phyloP scores from a whole-genome alignment of 2,329 filamentous ascomycete species.

The Fonsecaea erecta region DNA sequence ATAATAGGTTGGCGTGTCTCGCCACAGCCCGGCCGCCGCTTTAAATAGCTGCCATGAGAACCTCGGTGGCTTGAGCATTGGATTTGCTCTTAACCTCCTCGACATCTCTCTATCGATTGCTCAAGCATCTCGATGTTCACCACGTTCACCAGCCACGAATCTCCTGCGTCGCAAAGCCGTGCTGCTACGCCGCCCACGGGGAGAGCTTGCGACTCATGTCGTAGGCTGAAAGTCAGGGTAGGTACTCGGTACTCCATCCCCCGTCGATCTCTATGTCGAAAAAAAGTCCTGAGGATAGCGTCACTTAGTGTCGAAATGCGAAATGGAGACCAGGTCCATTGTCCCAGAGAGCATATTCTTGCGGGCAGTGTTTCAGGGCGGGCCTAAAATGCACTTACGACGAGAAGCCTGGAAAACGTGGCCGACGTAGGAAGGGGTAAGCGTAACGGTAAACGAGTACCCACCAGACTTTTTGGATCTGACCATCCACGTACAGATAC shows the following conservation, averaged over 20 bases:
- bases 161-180: background rate
- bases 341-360: background rate
- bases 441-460: background rate
- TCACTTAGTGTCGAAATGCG: conserved; percentile 4
- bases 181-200: background rate
- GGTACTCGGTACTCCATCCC: background rate
- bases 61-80: background rate
- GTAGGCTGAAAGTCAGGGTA: conserved; percentile 20
- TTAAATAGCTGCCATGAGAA: background rate
- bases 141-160: background rate
- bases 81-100: background rate
- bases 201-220: conserved; percentile 20
- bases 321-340: background rate
- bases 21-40: no score
- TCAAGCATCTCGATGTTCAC: background rate
- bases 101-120: background rate
- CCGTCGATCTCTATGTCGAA: background rate
- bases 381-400: conserved; percentile 16
- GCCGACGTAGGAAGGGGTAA: conserved; percentile 12
- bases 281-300: background rate
- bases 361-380: conserved; percentile 6
- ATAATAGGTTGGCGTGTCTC: no score
- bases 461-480: background rate
- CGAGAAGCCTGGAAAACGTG: conserved; percentile 12
- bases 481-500: background rate